Evolutionary conservation across 306 rosid genomes (phyloP), one percentile per base, ranked within the genome.

Genomic region (Comarum palustre): DNA sequence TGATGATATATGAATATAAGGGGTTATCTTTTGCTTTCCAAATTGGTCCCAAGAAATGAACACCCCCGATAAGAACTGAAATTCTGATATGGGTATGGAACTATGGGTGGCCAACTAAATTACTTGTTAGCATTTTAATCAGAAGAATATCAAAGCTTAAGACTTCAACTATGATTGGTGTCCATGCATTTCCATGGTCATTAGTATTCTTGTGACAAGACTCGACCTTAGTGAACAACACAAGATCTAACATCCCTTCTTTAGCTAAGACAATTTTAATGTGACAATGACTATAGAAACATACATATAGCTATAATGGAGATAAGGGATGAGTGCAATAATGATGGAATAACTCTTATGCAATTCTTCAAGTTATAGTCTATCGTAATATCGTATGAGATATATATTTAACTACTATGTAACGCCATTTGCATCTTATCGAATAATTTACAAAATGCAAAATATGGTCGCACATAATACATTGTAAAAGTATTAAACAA

Each of bases 11-110:
- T 48, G 27, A 69, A 59, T 39, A 39, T 13, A 22, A 34, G 80
- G 20, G 47, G 77, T 67, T 69, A n/a, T 39, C 24, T 71, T 61
- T 72, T 61, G 76, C 74, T 81, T 72, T 81, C 75, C 27, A 24
- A 19, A 14, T 60, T 59, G 84, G 67, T 25, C 75, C 69, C 54
- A 45, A 38, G 14, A 52, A 71, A 75, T 8, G 12, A 58, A 27
- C 71, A 20, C 13, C 42, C 63, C 17, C 15, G 24, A 45, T 36
- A 31, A 14, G 45, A 68, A 60, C 24, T 8, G 13, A 11, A 32
- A 22, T 42, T 62, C 24, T 15, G 31, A 39, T 24, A 27, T 78
- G 58, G 47, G 45, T 41, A 71, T 72, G 25, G 57, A 51, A 51
- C 57, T n/a, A 20, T 8, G 64, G 38, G 29, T 61, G 59, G 77